A percentile compares a stretch with the other conserved stretches of the same genome.
Conservation (phyloP, 2,329 filamentous ascomycete species). For the Amauroascus niger region DNA sequence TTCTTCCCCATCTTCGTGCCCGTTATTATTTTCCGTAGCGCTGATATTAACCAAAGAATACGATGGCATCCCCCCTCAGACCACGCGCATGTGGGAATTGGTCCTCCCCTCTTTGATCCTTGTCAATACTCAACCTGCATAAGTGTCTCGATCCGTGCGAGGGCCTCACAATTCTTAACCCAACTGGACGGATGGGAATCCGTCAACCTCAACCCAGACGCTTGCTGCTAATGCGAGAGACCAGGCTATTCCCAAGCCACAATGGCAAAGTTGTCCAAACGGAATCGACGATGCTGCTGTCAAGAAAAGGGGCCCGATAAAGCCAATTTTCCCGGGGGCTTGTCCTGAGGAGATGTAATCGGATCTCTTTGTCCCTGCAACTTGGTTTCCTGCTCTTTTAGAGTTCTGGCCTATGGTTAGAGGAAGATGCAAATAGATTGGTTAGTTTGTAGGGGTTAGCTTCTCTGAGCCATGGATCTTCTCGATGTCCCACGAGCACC, state of each 20-base stretch:
- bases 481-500: not conserved
- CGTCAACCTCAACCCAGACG: not conserved
- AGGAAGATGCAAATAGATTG: not conserved
- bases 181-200: not conserved
- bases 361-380: not conserved
- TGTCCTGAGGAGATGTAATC: not conserved
- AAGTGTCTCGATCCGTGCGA: not conserved
- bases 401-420: not conserved
- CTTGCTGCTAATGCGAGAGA: not conserved
- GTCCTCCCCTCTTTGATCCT: not conserved
- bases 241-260: not conserved
- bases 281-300: not conserved
- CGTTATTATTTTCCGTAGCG: no score
- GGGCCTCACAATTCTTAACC: not conserved
- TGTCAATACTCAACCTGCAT: not conserved
- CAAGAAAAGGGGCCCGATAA: not conserved
- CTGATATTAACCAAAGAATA: not conserved
- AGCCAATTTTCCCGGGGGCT: not conserved
- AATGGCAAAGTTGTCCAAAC: not conserved
- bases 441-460: not conserved
- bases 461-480: conserved; percentile 1
- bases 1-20: no score
- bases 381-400: not conserved
- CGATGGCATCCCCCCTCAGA: not conserved
- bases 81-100: not conserved